Conservation (phyloP, 1,139 yeast genomes). For the Scheffersomyces stambukii region DNA sequence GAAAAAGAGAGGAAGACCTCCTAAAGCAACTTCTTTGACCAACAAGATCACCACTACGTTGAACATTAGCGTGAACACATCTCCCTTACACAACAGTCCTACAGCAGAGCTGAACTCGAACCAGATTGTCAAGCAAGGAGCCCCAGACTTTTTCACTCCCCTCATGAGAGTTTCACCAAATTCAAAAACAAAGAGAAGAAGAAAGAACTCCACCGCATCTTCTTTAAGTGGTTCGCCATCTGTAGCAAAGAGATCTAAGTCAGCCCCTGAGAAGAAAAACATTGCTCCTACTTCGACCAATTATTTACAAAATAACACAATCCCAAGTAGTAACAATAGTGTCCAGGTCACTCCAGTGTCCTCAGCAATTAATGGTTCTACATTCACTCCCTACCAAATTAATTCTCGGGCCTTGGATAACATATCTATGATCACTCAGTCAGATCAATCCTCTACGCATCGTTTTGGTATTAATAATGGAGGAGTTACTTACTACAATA, state of each 20-base stretch:
- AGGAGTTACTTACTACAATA: constrained; percentile 14
- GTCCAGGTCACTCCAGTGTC: constrained; percentile 21
- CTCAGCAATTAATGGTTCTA: constrained; percentile 10
- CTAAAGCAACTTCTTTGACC: constrained; percentile 39
- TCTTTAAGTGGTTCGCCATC: constrained; percentile 9
- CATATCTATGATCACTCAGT: constrained; percentile 17
- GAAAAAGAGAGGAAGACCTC: constrained; percentile 47
- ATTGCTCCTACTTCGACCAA: too few species aligned
- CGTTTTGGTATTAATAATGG: too few species aligned
- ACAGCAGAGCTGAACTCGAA: constrained; percentile 36
- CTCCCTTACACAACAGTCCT: constrained; percentile 26
- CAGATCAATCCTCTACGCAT: constrained; percentile 2
- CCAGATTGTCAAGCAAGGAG: constrained; percentile 38
- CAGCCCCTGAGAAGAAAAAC: constrained; percentile 8
- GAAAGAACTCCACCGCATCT: constrained; percentile 10
- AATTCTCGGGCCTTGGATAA: constrained; percentile 36
- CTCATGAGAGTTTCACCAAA: constrained; percentile 44
- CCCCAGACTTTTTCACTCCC: constrained; percentile 46
- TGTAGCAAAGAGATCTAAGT: constrained; percentile 10
- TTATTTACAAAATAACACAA: background rate
- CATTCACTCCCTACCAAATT: constrained; percentile 19
- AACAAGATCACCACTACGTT: constrained; percentile 40
- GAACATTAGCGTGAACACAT: constrained; percentile 41
- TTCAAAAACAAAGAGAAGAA: constrained; percentile 14
- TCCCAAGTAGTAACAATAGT: background rate